Conservation (phyloP, 257 asterid genomes). For the Gardenia jasminoides region DNA sequence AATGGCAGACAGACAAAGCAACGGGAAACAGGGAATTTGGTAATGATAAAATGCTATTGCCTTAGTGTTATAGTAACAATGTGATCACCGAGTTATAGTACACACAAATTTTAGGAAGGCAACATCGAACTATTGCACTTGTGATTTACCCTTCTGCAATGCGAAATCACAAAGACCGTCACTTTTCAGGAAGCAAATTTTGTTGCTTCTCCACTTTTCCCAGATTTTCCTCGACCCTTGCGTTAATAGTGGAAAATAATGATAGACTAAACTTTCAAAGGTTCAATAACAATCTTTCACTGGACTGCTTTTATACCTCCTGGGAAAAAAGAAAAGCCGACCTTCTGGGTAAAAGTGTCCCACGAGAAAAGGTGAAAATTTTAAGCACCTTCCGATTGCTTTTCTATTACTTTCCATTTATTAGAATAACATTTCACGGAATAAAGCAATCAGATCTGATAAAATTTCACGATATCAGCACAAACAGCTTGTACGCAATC, state of each 20-base stretch:
- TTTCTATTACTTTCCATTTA: background rate
- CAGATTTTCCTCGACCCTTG: background rate
- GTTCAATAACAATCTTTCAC: background rate
- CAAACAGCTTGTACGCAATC: background rate
- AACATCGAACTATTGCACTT: too few relatives aligned
- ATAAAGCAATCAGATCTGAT: conserved; percentile 13
- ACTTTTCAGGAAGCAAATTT: background rate
- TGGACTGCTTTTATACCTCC: background rate
- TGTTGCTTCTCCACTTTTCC: background rate
- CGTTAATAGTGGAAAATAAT: background rate
- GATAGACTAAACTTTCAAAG: background rate
- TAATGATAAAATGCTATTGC: too few relatives aligned
- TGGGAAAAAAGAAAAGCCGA: too few relatives aligned
- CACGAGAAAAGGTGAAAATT: background rate
- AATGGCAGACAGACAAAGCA: background rate
- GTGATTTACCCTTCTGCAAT: background rate
- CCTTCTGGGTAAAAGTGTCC: background rate
- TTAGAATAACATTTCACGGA: background rate
- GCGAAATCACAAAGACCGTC: background rate
- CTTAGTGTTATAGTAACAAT: background rate
- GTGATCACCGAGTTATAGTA: background rate
- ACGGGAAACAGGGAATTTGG: background rate
- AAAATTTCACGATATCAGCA: background rate
- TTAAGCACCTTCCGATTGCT: background rate
- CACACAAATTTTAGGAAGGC: background rate